Conservation (phyloP, 2,329 filamentous ascomycete genomes). For the Colletotrichum simmondsii region DNA sequence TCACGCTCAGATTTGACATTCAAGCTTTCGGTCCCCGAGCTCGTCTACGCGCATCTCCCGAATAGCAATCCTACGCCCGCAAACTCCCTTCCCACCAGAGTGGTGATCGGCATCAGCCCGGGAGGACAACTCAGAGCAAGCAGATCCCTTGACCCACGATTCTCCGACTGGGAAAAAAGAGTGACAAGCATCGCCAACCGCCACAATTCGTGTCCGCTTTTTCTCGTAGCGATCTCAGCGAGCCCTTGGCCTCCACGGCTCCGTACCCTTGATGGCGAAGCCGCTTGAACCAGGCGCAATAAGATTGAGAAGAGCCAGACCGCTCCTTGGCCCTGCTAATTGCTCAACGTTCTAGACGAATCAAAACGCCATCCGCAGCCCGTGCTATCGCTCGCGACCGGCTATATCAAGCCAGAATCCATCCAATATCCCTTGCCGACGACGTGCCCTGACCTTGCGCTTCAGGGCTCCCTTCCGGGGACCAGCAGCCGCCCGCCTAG, state of each 20-base stretch:
- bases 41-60: constrained; percentile 17
- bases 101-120: constrained; percentile 8
- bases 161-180: neutral
- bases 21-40: constrained; percentile 19
- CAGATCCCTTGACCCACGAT: neutral
- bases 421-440: neutral
- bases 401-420: neutral
- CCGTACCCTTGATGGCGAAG: neutral
- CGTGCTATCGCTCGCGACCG: neutral
- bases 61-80: neutral
- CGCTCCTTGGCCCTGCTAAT: neutral
- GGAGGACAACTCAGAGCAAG: constrained; percentile 6
- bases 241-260: neutral
- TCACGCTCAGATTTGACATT: neutral
- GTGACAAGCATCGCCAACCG: constrained; percentile 3
- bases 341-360: neutral
- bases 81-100: neutral
- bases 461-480: neutral
- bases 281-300: neutral
- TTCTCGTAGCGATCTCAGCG: neutral
- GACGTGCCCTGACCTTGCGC: constrained; percentile 3
- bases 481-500: constrained; percentile 15
- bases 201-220: constrained; percentile 8
- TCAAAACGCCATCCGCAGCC: neutral
- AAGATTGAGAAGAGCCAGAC: constrained; percentile 14